These are phyloP conservation scores for Misopates orontium DNA, from an alignment of 257 asterid species.

Conservation along the genomic window DNA sequence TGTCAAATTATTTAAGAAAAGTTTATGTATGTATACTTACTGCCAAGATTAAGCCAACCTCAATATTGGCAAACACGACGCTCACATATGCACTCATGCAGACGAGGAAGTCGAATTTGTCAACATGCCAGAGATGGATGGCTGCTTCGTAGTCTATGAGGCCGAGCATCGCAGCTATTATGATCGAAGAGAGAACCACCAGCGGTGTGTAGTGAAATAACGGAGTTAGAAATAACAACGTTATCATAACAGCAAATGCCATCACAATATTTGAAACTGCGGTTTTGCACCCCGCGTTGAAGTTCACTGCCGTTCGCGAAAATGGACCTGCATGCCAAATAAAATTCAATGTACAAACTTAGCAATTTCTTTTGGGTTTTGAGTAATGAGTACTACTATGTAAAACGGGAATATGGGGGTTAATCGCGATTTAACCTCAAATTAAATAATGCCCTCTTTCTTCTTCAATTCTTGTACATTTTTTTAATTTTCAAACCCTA, in stretches of 20 bases:
- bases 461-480: too few species aligned
- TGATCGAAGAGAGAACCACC: slow-evolving; percentile 71
- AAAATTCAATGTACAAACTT: neutral
- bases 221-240: slow-evolving; percentile 71
- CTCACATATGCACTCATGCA: slow-evolving; percentile 63
- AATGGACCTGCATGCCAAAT: slow-evolving; percentile 56
- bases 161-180: slow-evolving; percentile 65
- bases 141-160: slow-evolving; percentile 66
- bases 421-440: too few species aligned
- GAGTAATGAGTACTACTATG: too few species aligned
- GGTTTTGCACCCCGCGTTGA: slow-evolving; percentile 78
- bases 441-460: too few species aligned
- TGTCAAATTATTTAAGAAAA: neutral
- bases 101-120: slow-evolving; percentile 65
- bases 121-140: slow-evolving; percentile 62
- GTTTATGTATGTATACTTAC: slow-evolving; percentile 36
- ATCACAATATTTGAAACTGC: slow-evolving; percentile 78
- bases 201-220: slow-evolving; percentile 71
- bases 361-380: too few species aligned
- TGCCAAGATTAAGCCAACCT: slow-evolving; percentile 63
- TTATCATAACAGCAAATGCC: slow-evolving; percentile 82
- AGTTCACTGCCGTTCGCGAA: slow-evolving; percentile 75
- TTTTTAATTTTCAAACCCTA: too few species aligned
- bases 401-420: too few species aligned
- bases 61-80: slow-evolving; percentile 67